phyloP scores from a whole-genome alignment of 345 rosid genomes.

The Stellera chamaejasme region DNA sequence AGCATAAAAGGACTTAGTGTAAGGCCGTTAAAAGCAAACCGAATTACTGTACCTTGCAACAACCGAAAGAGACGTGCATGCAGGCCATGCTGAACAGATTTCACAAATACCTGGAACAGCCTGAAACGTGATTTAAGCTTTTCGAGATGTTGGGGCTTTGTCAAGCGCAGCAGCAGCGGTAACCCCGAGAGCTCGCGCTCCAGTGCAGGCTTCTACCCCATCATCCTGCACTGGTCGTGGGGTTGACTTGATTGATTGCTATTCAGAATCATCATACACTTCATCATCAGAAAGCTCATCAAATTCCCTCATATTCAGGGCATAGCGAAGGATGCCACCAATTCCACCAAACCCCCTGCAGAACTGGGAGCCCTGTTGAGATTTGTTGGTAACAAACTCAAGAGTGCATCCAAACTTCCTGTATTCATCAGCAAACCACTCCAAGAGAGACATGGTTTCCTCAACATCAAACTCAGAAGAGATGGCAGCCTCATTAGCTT shows the following conservation, averaged over 20 bases:
- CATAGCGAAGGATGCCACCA: conserved; percentile 66
- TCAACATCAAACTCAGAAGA: conserved; percentile 41
- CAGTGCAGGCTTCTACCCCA: conserved; percentile 36
- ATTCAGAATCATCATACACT: conserved; percentile 50
- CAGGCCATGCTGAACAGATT: too few relatives aligned
- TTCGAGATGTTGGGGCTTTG: too few relatives aligned
- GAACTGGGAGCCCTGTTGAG: conserved; percentile 70
- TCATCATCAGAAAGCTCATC: conserved; percentile 50
- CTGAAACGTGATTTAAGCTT: too few relatives aligned
- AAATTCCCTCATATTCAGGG: conserved; percentile 46
- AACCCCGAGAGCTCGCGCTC: conserved; percentile 13
- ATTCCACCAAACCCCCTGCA: conserved; percentile 72
- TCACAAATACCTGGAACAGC: too few relatives aligned
- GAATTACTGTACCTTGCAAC: too few relatives aligned
- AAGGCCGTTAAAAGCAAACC: too few relatives aligned
- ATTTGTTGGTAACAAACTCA: conserved; percentile 65
- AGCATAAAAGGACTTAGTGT: too few relatives aligned
- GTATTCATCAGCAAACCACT: conserved; percentile 70
- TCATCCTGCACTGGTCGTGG: conserved; percentile 39
- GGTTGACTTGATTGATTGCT: conserved; percentile 49
- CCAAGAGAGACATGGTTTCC: conserved; percentile 46
- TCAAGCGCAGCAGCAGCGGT: conserved; percentile 13
- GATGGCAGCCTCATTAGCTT: conserved; percentile 28
- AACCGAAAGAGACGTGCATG: too few relatives aligned
- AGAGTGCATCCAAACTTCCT: conserved; percentile 52